Base-by-base conservation (phyloP, 2,329 filamentous ascomycete genomes). In the Claviceps sp. region DNA sequence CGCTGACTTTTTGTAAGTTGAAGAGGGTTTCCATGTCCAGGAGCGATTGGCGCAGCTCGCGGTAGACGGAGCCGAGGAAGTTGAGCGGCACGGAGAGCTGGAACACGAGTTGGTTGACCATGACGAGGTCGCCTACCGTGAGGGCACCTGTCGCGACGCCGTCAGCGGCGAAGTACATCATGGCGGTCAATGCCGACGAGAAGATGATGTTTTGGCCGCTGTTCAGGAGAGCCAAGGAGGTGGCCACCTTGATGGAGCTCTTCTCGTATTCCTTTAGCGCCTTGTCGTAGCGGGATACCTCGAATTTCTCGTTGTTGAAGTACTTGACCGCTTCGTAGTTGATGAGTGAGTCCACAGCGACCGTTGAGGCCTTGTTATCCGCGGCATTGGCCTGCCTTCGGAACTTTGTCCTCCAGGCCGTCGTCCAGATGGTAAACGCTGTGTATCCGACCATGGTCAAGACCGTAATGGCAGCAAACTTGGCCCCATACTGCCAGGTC, bases 321-420 rank as follows among this genome's bases (percentile, higher is more conserved):
- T 97, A 95, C 70, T 98, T 98, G 64, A 98, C 93, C 14, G 94
- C 91, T 69, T 98, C 93, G 63, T 96, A 98, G 71, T 98, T 98
- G 74, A 98, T 95, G 49, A 98, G 73, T 0, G 90, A 95, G 70
- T 98, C 93, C 1, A 97, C 90, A 0, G 91, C 91, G 7, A 97
- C 88, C 0, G 91, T 97, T 1, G 91, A 94, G 0, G 88, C 93
- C 64, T 84, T 88, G 69, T 97, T 98, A 61, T 98, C 94, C 0
- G 93, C 94, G 5, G 89, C 88, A 65, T 98, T 98, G 41, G 93
- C 89, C 67, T 94, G 87, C 61, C 91, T 86, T 47, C 94, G 80
- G 67, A 98, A 98, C 67, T 94, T 94, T 3, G 94, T 98, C 61
- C 94, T 79, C 94, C 93, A 98, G 1, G 93, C 85, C 7, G 93